Conservation (phyloP, 2,329 filamentous ascomycete genomes). For the Penicillium brasilianum region DNA sequence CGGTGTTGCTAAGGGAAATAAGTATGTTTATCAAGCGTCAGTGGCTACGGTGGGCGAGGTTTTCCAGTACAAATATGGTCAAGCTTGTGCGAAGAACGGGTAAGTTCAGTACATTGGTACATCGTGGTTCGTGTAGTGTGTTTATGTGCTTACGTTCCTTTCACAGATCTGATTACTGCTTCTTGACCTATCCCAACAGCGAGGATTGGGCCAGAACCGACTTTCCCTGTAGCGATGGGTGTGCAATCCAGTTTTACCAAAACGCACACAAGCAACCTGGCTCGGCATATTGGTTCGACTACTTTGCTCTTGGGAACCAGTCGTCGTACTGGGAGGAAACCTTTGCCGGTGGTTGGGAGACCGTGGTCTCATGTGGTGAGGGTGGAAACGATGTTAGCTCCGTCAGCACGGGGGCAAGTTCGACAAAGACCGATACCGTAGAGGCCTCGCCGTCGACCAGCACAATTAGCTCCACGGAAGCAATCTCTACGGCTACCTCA, state of each 20-base stretch:
- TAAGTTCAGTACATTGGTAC: slow-evolving; percentile 13
- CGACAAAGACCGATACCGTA: slow-evolving; percentile 18
- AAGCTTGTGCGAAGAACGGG: slow-evolving; percentile 29
- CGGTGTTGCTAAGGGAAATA: slow-evolving; percentile 20
- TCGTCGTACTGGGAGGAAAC: slow-evolving; percentile 34
- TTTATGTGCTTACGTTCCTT: slow-evolving; percentile 13
- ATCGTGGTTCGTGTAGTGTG: neutral
- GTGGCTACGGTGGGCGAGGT: slow-evolving; percentile 28
- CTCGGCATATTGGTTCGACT: slow-evolving; percentile 33
- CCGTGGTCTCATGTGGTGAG: slow-evolving; percentile 24
- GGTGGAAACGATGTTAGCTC: slow-evolving; percentile 24
- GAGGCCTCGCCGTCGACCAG: slow-evolving; percentile 10
- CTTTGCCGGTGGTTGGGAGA: slow-evolving; percentile 35
- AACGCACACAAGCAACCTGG: slow-evolving; percentile 36
- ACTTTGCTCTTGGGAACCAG: slow-evolving; percentile 29
- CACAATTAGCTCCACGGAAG: slow-evolving; percentile 7
- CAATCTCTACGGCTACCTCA: slow-evolving; percentile 12
- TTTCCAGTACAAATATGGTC: slow-evolving; percentile 34
- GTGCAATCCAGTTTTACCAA: slow-evolving; percentile 34
- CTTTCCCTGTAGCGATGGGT: slow-evolving; percentile 36
- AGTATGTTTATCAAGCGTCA: slow-evolving; percentile 18
- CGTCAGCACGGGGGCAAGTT: slow-evolving; percentile 14
- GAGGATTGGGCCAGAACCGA: slow-evolving; percentile 23
- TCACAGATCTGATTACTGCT: slow-evolving; percentile 34
- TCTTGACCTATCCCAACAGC: slow-evolving; percentile 25